These are phyloP conservation scores for Sporothrix euskadiensis DNA, from an alignment of 2,329 filamentous ascomycete genomes.

Conservation along the genomic window DNA sequence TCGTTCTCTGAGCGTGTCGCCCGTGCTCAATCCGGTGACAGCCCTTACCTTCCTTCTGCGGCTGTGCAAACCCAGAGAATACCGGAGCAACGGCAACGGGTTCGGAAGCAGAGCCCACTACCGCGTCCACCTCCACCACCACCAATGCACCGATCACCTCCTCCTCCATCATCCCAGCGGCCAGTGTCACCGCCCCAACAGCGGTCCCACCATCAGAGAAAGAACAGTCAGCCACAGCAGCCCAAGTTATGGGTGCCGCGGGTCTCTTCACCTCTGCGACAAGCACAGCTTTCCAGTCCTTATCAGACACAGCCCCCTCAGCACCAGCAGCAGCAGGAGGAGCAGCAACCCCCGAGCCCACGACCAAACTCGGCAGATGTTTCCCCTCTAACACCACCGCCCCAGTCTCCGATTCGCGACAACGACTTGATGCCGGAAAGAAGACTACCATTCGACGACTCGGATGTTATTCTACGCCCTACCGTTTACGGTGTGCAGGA, in stretches of 20 bases:
- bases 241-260: conserved; percentile 20
- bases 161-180: not conserved
- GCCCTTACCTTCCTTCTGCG: not conserved
- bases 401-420: conserved; percentile 17
- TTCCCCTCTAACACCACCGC: conserved; percentile 25
- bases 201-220: conserved; percentile 5
- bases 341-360: not conserved
- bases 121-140: not conserved
- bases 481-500: not conserved
- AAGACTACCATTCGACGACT: not conserved
- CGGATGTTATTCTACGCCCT: not conserved
- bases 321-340: not conserved
- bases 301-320: not conserved
- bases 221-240: not conserved
- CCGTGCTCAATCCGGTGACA: not conserved
- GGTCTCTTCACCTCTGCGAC: conserved; percentile 23
- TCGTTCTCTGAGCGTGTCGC: conserved; percentile 11
- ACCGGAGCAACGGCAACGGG: not conserved
- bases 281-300: conserved; percentile 15
- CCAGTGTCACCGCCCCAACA: not conserved
- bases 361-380: not conserved
- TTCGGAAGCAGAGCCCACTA: not conserved
- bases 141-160: not conserved
- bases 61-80: not conserved
- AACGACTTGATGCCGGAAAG: not conserved